These are phyloP conservation scores for Aspergillus pseudoviridinutans DNA, from an alignment of 2,329 filamentous ascomycete genomes.

Conservation along the genomic window DNA sequence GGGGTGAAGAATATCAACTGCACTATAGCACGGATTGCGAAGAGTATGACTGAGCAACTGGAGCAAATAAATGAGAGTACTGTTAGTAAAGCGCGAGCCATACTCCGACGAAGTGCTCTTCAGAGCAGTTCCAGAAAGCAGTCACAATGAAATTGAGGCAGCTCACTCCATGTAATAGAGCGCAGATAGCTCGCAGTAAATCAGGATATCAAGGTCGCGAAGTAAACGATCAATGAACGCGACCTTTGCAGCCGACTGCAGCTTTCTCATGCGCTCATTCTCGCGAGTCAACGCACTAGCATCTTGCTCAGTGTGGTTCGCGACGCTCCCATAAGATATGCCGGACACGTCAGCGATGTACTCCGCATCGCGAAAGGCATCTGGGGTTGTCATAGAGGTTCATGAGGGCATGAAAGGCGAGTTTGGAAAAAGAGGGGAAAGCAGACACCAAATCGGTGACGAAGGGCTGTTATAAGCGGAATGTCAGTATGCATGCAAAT, in stretches of 20 bases:
- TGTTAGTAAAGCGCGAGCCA: constrained; percentile 3
- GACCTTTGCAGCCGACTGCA: constrained; percentile 39
- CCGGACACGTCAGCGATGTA: constrained; percentile 45
- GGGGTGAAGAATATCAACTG: constrained; percentile 59
- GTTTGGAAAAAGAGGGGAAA: constrained; percentile 3
- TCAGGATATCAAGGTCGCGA: constrained; percentile 54
- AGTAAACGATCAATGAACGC: constrained; percentile 54
- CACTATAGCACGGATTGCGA: constrained; percentile 51
- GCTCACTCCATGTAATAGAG: constrained; percentile 63
- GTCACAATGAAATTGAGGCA: constrained; percentile 1
- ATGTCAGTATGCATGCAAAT: neutral
- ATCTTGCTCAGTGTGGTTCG: constrained; percentile 12
- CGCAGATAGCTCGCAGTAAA: constrained; percentile 59
- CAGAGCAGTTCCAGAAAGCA: neutral
- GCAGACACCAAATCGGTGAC: neutral
- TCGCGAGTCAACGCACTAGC: constrained; percentile 15
- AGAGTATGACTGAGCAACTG: constrained; percentile 57
- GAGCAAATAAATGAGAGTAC: neutral
- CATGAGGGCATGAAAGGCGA: constrained; percentile 36
- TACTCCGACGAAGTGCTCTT: neutral
- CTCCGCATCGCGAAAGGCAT: constrained; percentile 45
- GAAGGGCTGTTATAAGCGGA: neutral
- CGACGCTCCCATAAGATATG: constrained; percentile 29
- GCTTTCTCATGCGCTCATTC: constrained; percentile 29
- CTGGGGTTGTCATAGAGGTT: constrained; percentile 46